Evolutionary conservation across 441 rosid genomes (phyloP), one percentile per base, ranked within the genome.

Genomic region (Capsella rubella): DNA sequence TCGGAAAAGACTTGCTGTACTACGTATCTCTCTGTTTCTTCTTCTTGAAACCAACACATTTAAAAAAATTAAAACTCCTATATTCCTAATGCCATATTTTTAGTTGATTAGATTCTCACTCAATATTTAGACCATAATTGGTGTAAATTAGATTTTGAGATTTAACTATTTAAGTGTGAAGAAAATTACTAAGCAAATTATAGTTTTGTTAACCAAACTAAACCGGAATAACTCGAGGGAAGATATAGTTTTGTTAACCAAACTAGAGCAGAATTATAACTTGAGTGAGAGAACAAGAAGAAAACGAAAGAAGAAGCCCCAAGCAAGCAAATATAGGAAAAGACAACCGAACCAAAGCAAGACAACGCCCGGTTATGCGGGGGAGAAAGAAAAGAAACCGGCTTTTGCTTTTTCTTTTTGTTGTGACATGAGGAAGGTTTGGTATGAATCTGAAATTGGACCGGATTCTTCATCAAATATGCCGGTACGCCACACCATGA

Each of bases 401-500:
- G 62, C 3, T 0, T 43, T 43, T 34, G 31, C 45, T 56, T 43
- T 0, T 5, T n/a, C 34, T 32, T 54, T 35, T 9, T 25, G 25
- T 42, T 54, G 47, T 42, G 37, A 64, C 64, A 73, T 73, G 40
- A 21, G 25, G 64, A 57, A 0, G 25, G 11, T 18, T 28, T 66
- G 54, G 54, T 67, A 50, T 40, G 42, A 3, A 67, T 49, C n/a
- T 60, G 79, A 75, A 68, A 16, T 8, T 32, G 61, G 27, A 53
- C 59, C 74, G 74, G 43, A 27, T 63, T 75, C 14, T 6, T 13
- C 54, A 69, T 81, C 80, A 83, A 78, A 61, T 77, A 73, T 67
- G 76, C 81, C 84, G 87, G 83, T 79, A 82, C 31, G 87, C 96
- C 75, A 90, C 68, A 5, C 97, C 97, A 72, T 89, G 95, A 55